These are phyloP conservation scores for Rubroboletus satanas DNA, from an alignment of 768 basidiomycete genomes.

Conservation along the genomic window DNA sequence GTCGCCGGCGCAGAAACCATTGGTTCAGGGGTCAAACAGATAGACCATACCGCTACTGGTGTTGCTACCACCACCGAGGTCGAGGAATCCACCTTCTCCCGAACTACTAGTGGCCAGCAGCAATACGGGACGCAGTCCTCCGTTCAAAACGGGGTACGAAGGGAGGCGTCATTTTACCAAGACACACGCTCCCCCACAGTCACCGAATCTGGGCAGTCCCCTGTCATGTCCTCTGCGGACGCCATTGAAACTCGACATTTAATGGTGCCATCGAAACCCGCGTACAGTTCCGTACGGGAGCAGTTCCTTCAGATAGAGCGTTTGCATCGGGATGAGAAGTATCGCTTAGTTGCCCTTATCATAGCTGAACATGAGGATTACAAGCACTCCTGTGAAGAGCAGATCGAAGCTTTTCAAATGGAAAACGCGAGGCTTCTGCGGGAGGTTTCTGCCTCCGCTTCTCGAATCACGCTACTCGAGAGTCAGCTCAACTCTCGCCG, in stretches of 20 bases:
- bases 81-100: not conserved
- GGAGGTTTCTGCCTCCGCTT: not conserved
- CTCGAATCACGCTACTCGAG: not conserved
- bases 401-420: not conserved
- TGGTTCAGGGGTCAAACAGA: not conserved
- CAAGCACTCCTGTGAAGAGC: not conserved
- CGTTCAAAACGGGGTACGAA: too few relatives aligned
- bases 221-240: not conserved
- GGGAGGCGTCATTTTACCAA: too few relatives aligned
- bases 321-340: not conserved
- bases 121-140: not conserved
- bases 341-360: not conserved
- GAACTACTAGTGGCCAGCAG: not conserved
- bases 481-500: not conserved
- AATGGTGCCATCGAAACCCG: not conserved
- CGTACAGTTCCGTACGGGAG: not conserved
- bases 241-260: not conserved
- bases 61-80: too few relatives aligned
- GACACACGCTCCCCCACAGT: too few relatives aligned
- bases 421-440: not conserved
- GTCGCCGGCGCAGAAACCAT: not conserved
- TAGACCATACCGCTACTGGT: not conserved
- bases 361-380: not conserved
- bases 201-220: too few relatives aligned
- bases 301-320: not conserved